phyloP scores from a whole-genome alignment of 177 flowering plant species.

The Vitis hybrid region DNA sequence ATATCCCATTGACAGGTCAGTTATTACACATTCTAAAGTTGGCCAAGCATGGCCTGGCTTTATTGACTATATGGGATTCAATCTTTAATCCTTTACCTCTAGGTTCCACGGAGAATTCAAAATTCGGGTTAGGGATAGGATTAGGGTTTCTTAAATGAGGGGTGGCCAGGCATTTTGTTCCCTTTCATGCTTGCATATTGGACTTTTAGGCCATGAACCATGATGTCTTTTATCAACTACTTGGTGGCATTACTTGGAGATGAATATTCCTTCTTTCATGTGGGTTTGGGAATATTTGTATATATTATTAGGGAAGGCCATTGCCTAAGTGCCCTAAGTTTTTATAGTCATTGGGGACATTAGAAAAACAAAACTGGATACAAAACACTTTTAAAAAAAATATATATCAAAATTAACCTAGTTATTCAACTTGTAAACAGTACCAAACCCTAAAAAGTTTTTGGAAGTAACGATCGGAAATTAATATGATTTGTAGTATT shows the following conservation, averaged over 20 bases:
- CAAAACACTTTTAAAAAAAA: too few species aligned
- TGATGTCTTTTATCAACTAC: constrained; percentile 3
- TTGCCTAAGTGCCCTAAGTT: not conserved
- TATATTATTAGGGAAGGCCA: not conserved
- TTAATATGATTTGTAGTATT: too few species aligned
- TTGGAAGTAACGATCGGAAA: too few species aligned
- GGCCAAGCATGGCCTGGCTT: constrained; percentile 7
- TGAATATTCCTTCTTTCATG: constrained; percentile 5
- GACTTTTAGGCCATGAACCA: not conserved
- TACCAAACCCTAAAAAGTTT: too few species aligned
- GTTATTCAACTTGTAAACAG: too few species aligned
- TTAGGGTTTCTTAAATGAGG: constrained; percentile 15
- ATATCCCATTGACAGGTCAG: not conserved
- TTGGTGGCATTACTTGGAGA: constrained; percentile 5
- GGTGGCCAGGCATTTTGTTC: constrained; percentile 21
- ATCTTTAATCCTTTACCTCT: constrained; percentile 6
- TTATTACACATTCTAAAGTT: not conserved
- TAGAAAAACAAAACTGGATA: not conserved
- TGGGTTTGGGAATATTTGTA: not conserved
- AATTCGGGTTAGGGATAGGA: not conserved
- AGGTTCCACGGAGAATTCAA: not conserved
- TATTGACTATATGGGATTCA: constrained; percentile 20
- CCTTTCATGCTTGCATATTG: constrained; percentile 17
- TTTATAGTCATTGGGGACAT: not conserved
- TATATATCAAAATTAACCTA: too few species aligned